Percentiles rank a stretch among this genome's conserved stretches.
Conservation (phyloP, 73 alveolate genomes). For the Tetrahymena borealis region DNA sequence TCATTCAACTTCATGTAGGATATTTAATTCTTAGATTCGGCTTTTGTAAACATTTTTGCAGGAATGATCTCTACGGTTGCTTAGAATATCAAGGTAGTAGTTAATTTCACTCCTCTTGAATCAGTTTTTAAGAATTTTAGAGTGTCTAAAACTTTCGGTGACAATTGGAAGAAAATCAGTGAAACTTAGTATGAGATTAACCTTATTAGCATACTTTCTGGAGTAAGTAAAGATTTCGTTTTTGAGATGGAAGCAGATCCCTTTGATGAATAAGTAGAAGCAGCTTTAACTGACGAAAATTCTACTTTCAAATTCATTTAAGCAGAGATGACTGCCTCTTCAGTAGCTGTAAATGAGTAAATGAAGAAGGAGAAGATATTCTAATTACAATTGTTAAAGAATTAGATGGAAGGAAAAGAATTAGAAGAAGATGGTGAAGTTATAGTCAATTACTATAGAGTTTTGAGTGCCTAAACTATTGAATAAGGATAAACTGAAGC, state of each 20-base stretch:
- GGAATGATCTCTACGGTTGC: background rate
- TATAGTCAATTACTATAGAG: background rate
- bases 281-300: background rate
- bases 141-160: background rate
- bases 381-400: background rate
- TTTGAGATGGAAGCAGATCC: background rate
- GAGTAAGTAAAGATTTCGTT: background rate
- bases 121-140: background rate
- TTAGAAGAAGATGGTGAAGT: background rate
- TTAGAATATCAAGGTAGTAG: background rate
- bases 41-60: background rate
- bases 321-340: background rate
- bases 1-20: background rate
- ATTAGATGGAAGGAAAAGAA: background rate
- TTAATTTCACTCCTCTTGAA: background rate
- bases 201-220: background rate
- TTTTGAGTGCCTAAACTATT: background rate
- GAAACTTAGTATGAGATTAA: background rate
- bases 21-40: background rate
- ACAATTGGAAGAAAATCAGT: background rate
- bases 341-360: background rate
- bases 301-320: background rate
- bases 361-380: background rate
- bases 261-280: background rate
- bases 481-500: background rate